Percentiles rank a stretch among this genome's conserved stretches.
Conservation (phyloP, 1,284 basidiomycete genomes). For the Mycena citricolor region DNA sequence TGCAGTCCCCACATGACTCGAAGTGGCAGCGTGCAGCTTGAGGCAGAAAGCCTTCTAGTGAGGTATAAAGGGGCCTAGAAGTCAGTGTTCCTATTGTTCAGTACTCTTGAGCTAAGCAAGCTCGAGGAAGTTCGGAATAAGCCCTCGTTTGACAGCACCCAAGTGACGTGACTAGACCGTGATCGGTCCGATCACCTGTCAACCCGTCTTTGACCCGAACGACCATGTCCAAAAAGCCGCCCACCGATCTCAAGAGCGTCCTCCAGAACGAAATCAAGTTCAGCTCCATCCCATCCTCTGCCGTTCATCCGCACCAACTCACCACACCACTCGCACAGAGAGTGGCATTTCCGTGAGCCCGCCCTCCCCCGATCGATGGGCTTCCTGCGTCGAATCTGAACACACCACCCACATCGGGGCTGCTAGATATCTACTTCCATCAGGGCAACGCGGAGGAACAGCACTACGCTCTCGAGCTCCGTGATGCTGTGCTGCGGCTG, state of each 20-base stretch:
- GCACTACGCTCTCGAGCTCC: constrained; percentile 61
- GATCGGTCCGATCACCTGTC: too few relatives aligned
- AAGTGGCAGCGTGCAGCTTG: too few relatives aligned
- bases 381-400: background rate
- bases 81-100: too few relatives aligned
- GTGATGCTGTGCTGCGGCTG: constrained; percentile 67
- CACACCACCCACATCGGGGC: too few relatives aligned
- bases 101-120: too few relatives aligned
- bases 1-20: too few relatives aligned
- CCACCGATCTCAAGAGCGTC: constrained; percentile 59
- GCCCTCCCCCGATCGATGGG: constrained; percentile 4
- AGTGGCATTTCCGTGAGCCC: constrained; percentile 75
- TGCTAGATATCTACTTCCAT: constrained; percentile 78
- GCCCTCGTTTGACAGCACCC: too few relatives aligned
- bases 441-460: constrained; percentile 64
- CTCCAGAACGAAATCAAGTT: constrained; percentile 68
- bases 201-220: constrained; percentile 4
- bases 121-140: too few relatives aligned
- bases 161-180: too few relatives aligned
- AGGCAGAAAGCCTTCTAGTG: too few relatives aligned
- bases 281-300: constrained; percentile 22
- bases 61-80: too few relatives aligned
- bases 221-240: constrained; percentile 31
- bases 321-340: constrained; percentile 50
- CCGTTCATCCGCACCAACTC: constrained; percentile 7